These are phyloP conservation scores for Apiospora pterosperma DNA, from an alignment of 2,329 filamentous ascomycete species.

Conservation along the genomic window DNA sequence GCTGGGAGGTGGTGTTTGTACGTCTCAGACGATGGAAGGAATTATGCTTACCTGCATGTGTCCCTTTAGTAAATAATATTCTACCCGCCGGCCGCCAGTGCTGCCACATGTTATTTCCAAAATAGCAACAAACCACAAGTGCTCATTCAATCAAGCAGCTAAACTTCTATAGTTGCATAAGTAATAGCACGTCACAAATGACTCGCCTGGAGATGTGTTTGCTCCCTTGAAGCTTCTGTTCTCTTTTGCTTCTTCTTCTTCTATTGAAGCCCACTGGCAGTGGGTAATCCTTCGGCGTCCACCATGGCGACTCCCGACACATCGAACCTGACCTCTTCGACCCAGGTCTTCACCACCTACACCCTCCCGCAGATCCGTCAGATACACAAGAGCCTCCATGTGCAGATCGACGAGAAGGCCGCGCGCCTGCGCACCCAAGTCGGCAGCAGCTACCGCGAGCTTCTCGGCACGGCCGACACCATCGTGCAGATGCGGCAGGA, in stretches of 20 bases:
- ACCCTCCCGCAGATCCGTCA: slow-evolving; percentile 62
- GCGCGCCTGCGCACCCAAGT: slow-evolving; percentile 61
- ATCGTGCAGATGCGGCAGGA: slow-evolving; percentile 85
- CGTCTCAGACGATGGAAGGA: not conserved
- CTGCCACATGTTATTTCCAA: not conserved
- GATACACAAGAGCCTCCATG: slow-evolving; percentile 58
- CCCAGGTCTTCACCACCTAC: slow-evolving; percentile 53
- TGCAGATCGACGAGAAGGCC: slow-evolving; percentile 59
- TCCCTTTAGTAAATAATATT: not conserved
- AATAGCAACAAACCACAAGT: not conserved
- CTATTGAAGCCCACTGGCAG: not conserved
- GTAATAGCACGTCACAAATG: not conserved
- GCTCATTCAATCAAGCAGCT: not conserved
- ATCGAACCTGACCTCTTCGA: slow-evolving; percentile 44
- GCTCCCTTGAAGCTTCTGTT: not conserved
- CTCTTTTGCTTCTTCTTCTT: not conserved
- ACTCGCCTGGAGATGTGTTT: not conserved
- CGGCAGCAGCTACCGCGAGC: slow-evolving; percentile 74
- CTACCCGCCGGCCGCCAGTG: not conserved
- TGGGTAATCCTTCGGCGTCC: not conserved
- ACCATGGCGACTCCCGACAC: slow-evolving; percentile 40
- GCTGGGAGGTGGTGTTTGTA: not conserved
- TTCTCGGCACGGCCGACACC: slow-evolving; percentile 88
- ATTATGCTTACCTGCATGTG: not conserved
- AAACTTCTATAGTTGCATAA: slow-evolving; percentile 1